Evolutionary conservation across 2,329 filamentous ascomycete genomes (phyloP), one percentile per base, ranked within the genome.

Genomic region (Polytolypa hystricis): DNA sequence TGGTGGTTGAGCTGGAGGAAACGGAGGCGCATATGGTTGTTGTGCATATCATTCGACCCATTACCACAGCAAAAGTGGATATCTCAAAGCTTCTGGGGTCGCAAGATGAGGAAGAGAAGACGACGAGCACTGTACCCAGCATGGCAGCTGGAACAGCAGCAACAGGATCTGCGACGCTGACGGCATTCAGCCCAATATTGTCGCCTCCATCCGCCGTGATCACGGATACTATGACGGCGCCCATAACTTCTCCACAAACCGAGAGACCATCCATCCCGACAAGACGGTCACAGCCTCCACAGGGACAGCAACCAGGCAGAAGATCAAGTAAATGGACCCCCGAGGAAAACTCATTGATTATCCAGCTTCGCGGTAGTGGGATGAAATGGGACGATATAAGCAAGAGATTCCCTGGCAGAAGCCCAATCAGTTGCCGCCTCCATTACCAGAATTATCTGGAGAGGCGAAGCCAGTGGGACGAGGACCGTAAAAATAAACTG

Each of bases 311-410:
- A 84, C 84, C 12, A 83, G 84, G 19, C 93, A 91, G 67, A 93
- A 87, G 63, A 86, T 94, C 60, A 93, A 84, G 55, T n/a, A 96
- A 96, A 61, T 96, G 89, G 89, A 93, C 84, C 4, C 70, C 81
- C 1, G 85, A 94, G 43, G 89, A 96, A 60, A 85, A 95, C 60
- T 77, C 82, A 14, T 67, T 91, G 33, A 93, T 94, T 50, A 94
- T 94, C 52, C 84, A 93, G 58, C 73, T 96, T 43, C 77, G 89
- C 40, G 84, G 85, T 21, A 79, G 79, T 49, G 84, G 84, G 5
- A 93, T 94, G 84, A 96, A 95, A 57, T 96, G 89, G 89, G 89
- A 95, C 55, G 89, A 96, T 60, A 94, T 96, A 51, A 91, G 85
- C 43, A 93, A 89, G 65, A 76, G 81, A 35, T 66, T 96, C 32